Evolutionary conservation across 129 eudicot genomes (phyloP).

Genomic region (sunflower (Helianthus annuus)): HanXRQr2.0-SUNRISE NC_035440.2:47972491-47972990

Average conservation of each 20-base stretch:
- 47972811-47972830: too few species aligned
- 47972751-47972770: slow-evolving; percentile 17
- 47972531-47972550: slow-evolving; percentile 10
- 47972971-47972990: slow-evolving; percentile 27
- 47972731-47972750: not conserved
- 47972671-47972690: not conserved
- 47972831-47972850: too few species aligned
- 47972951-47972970: slow-evolving; percentile 26
- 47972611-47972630: not conserved
- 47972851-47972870: too few species aligned
- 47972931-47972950: slow-evolving; percentile 21
- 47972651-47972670: not conserved
- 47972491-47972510: slow-evolving; percentile 28
- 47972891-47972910: not conserved
- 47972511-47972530: slow-evolving; percentile 9
- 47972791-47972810: too few species aligned
- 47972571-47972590: slow-evolving; percentile 19
- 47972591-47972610: slow-evolving; percentile 14
- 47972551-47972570: slow-evolving; percentile 26
- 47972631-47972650: not conserved
- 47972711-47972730: not conserved
- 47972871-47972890: not conserved
- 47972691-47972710: slow-evolving; percentile 4
- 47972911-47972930: not conserved
- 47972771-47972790: too few species aligned